A percentile compares a stretch with the other conserved stretches of the same genome.
Conservation (phyloP, 768 basidiomycete genomes). For the Sarcodon aspratus region DNA sequence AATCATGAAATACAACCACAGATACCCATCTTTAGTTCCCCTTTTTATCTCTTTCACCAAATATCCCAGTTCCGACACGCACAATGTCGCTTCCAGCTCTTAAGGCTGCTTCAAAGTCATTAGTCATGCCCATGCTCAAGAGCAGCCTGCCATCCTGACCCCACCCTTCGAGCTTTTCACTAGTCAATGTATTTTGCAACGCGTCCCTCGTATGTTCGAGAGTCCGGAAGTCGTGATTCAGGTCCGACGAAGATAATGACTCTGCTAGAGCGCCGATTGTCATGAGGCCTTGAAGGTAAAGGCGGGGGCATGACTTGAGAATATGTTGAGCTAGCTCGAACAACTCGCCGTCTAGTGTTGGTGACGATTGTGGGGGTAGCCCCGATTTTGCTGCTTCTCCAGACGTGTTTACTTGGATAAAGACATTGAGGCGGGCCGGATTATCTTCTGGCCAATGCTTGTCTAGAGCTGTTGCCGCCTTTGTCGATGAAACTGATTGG, state of each 20-base stretch:
- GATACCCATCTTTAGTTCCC: no score
- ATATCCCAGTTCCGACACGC: conserved; percentile 85
- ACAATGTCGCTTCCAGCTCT: conserved; percentile 80
- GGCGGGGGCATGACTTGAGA: conserved; percentile 56
- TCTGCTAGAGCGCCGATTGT: conserved; percentile 83
- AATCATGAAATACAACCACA: no score
- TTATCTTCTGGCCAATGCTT: conserved; percentile 55
- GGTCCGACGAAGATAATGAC: conserved; percentile 40
- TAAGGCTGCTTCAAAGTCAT: conserved; percentile 84
- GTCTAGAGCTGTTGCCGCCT: conserved; percentile 71
- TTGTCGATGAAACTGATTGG: conserved; percentile 77
- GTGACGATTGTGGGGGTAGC: conserved; percentile 34
- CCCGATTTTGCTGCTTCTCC: conserved; percentile 90
- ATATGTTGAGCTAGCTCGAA: conserved; percentile 60
- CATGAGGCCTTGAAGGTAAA: conserved; percentile 85
- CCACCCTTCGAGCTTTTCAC: conserved; percentile 11
- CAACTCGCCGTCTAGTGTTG: conserved; percentile 33
- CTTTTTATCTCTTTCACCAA: conserved; percentile 62
- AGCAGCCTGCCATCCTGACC: conserved; percentile 44
- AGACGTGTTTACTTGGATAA: conserved; percentile 93
- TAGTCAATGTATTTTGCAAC: conserved; percentile 35
- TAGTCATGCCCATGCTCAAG: conserved; percentile 96
- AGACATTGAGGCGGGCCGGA: conserved; percentile 55
- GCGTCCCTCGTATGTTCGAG: conserved; percentile 54
- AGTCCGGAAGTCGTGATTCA: conserved; percentile 65